Evolutionary conservation across 2,329 filamentous ascomycete genomes (phyloP).

Genomic region (Penicillium expansum): DNA sequence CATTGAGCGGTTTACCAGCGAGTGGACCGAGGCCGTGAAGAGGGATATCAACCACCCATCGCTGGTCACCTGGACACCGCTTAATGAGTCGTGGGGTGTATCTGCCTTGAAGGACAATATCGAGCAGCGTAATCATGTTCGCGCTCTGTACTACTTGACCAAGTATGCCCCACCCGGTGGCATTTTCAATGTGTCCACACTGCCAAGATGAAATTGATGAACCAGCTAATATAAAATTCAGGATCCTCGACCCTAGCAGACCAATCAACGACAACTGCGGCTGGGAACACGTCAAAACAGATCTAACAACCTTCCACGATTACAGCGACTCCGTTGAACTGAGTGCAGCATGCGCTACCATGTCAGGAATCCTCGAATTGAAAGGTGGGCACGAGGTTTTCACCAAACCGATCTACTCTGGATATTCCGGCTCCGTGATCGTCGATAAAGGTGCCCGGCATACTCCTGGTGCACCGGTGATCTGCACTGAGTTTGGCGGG

Average conservation of each 20-base stretch:
- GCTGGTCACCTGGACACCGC: conserved; percentile 65
- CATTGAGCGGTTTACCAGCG: conserved; percentile 59
- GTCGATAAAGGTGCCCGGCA: conserved; percentile 54
- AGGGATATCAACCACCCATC: conserved; percentile 65
- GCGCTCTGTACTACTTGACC: conserved; percentile 62
- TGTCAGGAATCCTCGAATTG: conserved; percentile 53
- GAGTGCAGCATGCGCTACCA: conserved; percentile 52
- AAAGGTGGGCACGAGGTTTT: conserved; percentile 58
- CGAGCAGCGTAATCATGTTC: conserved; percentile 63
- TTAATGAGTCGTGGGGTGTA: conserved; percentile 66
- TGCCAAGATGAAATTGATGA: neutral
- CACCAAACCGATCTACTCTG: conserved; percentile 43
- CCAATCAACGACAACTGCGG: conserved; percentile 71
- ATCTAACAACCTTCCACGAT: conserved; percentile 67
- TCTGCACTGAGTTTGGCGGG: conserved; percentile 67
- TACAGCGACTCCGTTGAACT: conserved; percentile 60
- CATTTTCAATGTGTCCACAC: neutral
- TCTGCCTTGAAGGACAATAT: conserved; percentile 55
- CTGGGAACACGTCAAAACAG: conserved; percentile 66
- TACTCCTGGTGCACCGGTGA: conserved; percentile 55
- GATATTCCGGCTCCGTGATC: conserved; percentile 33
- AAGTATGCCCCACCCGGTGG: conserved; percentile 46
- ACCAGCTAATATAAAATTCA: conserved; percentile 13
- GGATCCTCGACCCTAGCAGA: conserved; percentile 59
- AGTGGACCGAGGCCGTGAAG: conserved; percentile 63